Evolutionary conservation across 176 grass and related monocot species (phyloP), one percentile per base, ranked within the genome.

Genomic region (Dactylis glomerata): DNA sequence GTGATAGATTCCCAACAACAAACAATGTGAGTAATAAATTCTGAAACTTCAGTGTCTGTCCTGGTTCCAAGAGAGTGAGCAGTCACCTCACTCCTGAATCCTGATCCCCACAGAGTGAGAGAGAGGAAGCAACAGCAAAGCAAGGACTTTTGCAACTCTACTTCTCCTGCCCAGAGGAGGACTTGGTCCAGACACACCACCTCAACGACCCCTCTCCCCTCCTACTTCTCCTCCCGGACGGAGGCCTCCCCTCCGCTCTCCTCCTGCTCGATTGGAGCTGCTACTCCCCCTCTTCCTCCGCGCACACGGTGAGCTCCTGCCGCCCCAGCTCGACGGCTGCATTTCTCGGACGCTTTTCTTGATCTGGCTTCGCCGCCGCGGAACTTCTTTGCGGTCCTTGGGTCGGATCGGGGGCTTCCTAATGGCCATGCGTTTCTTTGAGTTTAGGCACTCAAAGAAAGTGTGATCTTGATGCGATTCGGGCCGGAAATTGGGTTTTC

Each of bases 361-460:
- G 77, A 86, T 86, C 77, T 54, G 76, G 15, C 5, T 27, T 74
- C 84, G 34, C 12, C 19, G 58, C 47, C 54, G 36, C 19, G 3
- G 57, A 20, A 76, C 36, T 77, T 41, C 40, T 17, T 31, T 45
- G 54, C 10, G 6, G 74, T 78, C 44, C 83, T 27, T 58, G 49
- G 62, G 75, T 68, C 19, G 84, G 77, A 73, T 86, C 52, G 54
- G 76, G 76, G 30, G 66, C n/a, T 74, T 63, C 16, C 54, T 73
- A 17, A 28, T 63, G 40, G 40, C 6, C 61, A 19, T 10, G 40
- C 41, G 54, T 62, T 73, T 79, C 50, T 26, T 65, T 42, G 17
- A 23, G 40, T 8, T 62, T 1, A 15, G 28, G 38, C 15, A 23
- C 17, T 40, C 19, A 3, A 52, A 13, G 51, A 74, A 86, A 70